Evolutionary conservation across 1,284 basidiomycete genomes (phyloP).

Genomic region (Gymnopus androsaceus): DNA sequence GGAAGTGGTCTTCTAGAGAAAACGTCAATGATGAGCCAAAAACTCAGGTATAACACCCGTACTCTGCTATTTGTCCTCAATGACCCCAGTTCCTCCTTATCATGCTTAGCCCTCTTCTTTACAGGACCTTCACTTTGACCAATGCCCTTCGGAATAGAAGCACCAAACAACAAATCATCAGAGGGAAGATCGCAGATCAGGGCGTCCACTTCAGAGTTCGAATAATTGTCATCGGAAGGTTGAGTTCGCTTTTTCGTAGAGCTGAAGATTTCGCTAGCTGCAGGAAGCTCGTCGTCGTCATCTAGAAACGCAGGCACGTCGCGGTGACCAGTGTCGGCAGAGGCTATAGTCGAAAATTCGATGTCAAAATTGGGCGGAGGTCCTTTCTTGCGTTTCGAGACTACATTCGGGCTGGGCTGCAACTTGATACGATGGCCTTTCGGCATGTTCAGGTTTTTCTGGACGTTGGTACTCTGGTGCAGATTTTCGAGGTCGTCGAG

Average conservation of each 20-base stretch:
- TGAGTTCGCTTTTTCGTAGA: conserved; percentile 15
- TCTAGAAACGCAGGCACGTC: conserved; percentile 21
- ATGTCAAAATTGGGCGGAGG: conserved; percentile 50
- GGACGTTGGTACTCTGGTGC: conserved; percentile 46
- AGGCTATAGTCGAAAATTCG: conserved; percentile 50
- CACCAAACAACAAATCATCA: conserved; percentile 2
- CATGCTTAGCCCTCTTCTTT: conserved; percentile 1
- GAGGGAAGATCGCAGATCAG: conserved; percentile 25
- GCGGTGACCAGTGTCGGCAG: conserved; percentile 15
- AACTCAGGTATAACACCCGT: not conserved
- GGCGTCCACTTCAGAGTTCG: conserved; percentile 39
- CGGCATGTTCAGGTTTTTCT: conserved; percentile 40
- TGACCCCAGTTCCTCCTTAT: not conserved
- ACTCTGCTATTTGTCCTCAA: not conserved
- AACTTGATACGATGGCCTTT: conserved; percentile 51
- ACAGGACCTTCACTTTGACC: not conserved
- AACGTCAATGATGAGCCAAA: too few species aligned
- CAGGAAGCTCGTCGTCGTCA: conserved; percentile 54
- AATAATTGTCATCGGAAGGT: conserved; percentile 36
- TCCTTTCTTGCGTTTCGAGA: conserved; percentile 33
- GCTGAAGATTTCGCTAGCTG: conserved; percentile 37
- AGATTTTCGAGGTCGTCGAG: conserved; percentile 47
- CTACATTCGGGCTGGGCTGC: conserved; percentile 25
- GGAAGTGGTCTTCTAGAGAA: not conserved
- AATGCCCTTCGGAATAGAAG: not conserved